phyloP scores from a whole-genome alignment of 2,329 filamentous ascomycete species.

The Aspergillus chevalieri region DNA sequence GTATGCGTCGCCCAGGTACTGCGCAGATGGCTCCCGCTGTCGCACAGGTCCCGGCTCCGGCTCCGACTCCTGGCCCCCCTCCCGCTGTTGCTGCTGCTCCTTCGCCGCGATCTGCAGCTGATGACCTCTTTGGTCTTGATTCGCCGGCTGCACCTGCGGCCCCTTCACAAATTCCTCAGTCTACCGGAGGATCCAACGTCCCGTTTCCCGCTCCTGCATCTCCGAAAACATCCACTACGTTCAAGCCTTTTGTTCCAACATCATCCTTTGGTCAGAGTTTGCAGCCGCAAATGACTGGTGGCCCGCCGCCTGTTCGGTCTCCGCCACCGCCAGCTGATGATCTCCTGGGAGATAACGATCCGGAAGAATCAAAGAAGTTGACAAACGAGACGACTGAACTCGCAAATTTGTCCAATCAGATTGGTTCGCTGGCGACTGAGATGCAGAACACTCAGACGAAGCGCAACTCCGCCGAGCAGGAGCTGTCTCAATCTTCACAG shows the following conservation, averaged over 20 bases:
- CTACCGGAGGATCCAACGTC: constrained; percentile 64
- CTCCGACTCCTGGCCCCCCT: constrained; percentile 37
- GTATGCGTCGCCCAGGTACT: constrained; percentile 58
- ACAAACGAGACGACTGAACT: constrained; percentile 86
- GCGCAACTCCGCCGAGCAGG: constrained; percentile 69
- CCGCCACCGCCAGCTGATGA: constrained; percentile 63
- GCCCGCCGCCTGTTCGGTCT: constrained; percentile 20
- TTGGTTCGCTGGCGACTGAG: constrained; percentile 82
- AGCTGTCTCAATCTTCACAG: constrained; percentile 70
- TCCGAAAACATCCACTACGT: constrained; percentile 48
- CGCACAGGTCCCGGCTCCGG: constrained; percentile 37
- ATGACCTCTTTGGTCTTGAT: constrained; percentile 91
- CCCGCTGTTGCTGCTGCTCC: constrained; percentile 44
- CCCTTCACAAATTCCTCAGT: constrained; percentile 56
- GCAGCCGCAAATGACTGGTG: constrained; percentile 62
- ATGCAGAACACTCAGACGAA: constrained; percentile 90
- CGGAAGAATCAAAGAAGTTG: constrained; percentile 79
- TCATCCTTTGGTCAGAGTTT: constrained; percentile 86
- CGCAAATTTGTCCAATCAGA: constrained; percentile 92
- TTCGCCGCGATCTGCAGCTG: constrained; percentile 70
- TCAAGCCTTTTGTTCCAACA: constrained; percentile 87
- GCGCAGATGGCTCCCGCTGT: constrained; percentile 34
- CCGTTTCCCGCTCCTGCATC: constrained; percentile 52
- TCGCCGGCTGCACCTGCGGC: constrained; percentile 54
- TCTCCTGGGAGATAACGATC: constrained; percentile 82